These are phyloP conservation scores for Yarrowia sp. DNA, from an alignment of 805 yeast species.

Conservation along the genomic window DNA sequence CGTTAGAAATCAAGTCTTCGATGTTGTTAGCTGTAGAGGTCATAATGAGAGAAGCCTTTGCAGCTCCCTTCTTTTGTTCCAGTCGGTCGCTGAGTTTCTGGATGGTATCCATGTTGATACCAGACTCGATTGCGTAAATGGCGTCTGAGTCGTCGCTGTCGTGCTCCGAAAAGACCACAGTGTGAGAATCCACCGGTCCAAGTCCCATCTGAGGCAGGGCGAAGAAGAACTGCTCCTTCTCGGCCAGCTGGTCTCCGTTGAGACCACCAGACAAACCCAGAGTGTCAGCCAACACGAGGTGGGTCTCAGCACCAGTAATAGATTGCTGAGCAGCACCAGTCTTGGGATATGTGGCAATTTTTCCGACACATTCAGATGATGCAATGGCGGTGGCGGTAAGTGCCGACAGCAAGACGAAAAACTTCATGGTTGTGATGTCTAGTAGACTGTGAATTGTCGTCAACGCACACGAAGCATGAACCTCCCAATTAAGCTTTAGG, in stretches of 20 bases:
- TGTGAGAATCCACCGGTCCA: background rate
- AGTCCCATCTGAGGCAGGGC: constrained; percentile 8
- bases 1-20: background rate
- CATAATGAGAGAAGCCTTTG: background rate
- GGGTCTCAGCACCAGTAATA: constrained; percentile 17
- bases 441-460: constrained; percentile 3
- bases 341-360: constrained; percentile 3
- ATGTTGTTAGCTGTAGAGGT: background rate
- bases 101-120: background rate
- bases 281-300: constrained; percentile 16
- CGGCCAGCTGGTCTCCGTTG: constrained; percentile 8
- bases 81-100: constrained; percentile 20
- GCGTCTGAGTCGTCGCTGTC: background rate
- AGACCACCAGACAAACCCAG: constrained; percentile 20
- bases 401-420: constrained; percentile 10
- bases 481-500: background rate
- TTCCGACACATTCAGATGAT: constrained; percentile 9
- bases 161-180: background rate
- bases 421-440: constrained; percentile 17
- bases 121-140: constrained; percentile 11
- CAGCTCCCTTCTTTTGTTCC: constrained; percentile 7
- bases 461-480: constrained; percentile 17
- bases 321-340: background rate
- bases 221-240: constrained; percentile 20
- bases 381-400: constrained; percentile 14